These are phyloP conservation scores for Magnolia kwangsiensis DNA, from an alignment of 164 flowering plant genomes.

Conservation along the genomic window DNA sequence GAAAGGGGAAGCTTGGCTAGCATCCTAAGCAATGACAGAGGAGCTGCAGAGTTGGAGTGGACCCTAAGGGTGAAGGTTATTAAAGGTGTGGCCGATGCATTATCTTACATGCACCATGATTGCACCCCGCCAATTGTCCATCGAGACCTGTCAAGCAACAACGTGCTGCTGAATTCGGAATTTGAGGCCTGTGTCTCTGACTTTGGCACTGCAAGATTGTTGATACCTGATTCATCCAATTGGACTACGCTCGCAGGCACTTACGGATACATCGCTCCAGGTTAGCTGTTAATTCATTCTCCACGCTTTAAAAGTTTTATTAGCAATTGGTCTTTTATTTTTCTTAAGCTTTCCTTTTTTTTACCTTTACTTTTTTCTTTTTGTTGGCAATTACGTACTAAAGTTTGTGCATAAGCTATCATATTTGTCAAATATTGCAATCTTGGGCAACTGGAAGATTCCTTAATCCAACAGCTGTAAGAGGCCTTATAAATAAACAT, in stretches of 20 bases:
- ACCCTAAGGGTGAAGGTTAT: constrained; percentile 9
- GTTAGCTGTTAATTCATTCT: constrained; percentile 6
- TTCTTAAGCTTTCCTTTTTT: no score
- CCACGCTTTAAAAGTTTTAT: no score
- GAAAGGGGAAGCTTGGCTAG: constrained; percentile 18
- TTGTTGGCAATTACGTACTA: no score
- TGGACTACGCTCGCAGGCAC: constrained; percentile 16
- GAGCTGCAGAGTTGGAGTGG: constrained; percentile 15
- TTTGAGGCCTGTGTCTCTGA: constrained; percentile 19
- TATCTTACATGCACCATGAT: constrained; percentile 22
- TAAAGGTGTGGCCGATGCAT: constrained; percentile 15
- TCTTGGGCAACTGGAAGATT: no score
- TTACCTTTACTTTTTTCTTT: no score
- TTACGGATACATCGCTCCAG: constrained; percentile 21
- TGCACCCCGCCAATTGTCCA: constrained; percentile 14
- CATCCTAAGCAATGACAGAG: neutral
- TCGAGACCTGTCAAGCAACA: constrained; percentile 17
- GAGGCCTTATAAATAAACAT: no score
- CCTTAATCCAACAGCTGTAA: no score
- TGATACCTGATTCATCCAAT: constrained; percentile 11
- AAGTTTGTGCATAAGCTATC: no score
- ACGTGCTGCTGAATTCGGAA: constrained; percentile 8
- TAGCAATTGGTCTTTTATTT: no score
- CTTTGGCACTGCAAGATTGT: constrained; percentile 16
- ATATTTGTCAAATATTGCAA: no score